phyloP scores from a whole-genome alignment of 371 early-diverging fungal species.

The Syncephalastrum sp. region DNA sequence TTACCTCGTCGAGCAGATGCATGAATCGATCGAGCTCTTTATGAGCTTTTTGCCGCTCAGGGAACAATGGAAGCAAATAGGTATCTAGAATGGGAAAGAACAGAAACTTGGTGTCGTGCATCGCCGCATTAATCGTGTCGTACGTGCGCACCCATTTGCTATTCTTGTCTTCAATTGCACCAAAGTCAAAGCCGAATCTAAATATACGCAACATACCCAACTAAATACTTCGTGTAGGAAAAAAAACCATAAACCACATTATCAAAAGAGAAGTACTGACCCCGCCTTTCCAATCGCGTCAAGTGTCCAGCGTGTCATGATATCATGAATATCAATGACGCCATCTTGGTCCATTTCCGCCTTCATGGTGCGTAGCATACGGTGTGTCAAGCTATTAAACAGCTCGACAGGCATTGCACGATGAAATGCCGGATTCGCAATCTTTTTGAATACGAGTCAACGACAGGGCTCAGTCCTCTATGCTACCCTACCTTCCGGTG shows the following conservation, averaged over 20 bases:
- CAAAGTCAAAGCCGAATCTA: slow-evolving; percentile 20
- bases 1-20: too few relatives aligned
- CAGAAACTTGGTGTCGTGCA: too few relatives aligned
- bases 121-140: background rate
- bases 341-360: background rate
- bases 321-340: background rate
- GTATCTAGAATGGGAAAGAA: too few relatives aligned
- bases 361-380: too few relatives aligned
- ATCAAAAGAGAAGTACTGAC: background rate
- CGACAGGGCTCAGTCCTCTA: background rate
- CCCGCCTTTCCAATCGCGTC: slow-evolving; percentile 13
- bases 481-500: slow-evolving; percentile 13
- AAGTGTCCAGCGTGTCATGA: slow-evolving; percentile 14
- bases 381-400: slow-evolving; percentile 9
- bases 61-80: too few relatives aligned
- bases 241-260: too few relatives aligned
- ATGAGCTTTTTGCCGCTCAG: too few relatives aligned
- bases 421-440: slow-evolving; percentile 21
- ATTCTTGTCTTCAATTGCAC: slow-evolving; percentile 9
- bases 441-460: slow-evolving; percentile 2
- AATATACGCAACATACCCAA: background rate
- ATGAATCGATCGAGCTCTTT: too few relatives aligned
- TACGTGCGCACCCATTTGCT: slow-evolving; percentile 19
- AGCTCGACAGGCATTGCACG: slow-evolving; percentile 21
- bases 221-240: too few relatives aligned